phyloP scores from a whole-genome alignment of 1,284 basidiomycete species.

The Cryptococcus depauperatus region DNA sequence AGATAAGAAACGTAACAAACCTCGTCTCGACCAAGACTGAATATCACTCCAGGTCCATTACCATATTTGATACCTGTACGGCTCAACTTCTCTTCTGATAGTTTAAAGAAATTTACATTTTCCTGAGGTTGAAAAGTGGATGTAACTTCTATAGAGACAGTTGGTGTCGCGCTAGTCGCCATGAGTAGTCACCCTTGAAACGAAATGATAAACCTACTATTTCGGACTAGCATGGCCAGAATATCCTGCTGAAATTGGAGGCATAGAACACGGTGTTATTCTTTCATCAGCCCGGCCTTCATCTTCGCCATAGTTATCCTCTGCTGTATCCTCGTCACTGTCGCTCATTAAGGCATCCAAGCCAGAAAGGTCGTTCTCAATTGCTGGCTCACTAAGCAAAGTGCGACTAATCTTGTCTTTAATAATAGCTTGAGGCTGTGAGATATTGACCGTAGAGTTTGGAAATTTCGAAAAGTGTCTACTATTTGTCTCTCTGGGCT shows the following conservation, averaged over 20 bases:
- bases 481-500: too few species aligned
- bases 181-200: not conserved
- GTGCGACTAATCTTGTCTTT: too few species aligned
- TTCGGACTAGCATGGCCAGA: too few species aligned
- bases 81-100: constrained; percentile 10
- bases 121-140: constrained; percentile 20
- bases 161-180: not conserved
- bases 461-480: too few species aligned
- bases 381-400: too few species aligned
- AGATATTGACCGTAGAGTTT: not conserved
- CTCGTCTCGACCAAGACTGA: constrained; percentile 29
- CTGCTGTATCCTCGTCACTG: constrained; percentile 16
- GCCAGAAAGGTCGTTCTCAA: not conserved
- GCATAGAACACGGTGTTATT: constrained; percentile 18
- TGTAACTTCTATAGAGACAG: constrained; percentile 1
- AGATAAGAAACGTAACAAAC: constrained; percentile 19
- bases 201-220: too few species aligned
- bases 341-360: constrained; percentile 1
- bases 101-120: constrained; percentile 20
- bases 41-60: constrained; percentile 23
- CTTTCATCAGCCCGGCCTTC: constrained; percentile 18
- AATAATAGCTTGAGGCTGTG: constrained; percentile 2
- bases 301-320: constrained; percentile 6
- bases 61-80: constrained; percentile 16
- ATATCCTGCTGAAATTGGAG: constrained; percentile 10